Evolutionary conservation across 371 early-diverging fungal species (phyloP).

Genomic region (Nematocida ausubeli): DNA sequence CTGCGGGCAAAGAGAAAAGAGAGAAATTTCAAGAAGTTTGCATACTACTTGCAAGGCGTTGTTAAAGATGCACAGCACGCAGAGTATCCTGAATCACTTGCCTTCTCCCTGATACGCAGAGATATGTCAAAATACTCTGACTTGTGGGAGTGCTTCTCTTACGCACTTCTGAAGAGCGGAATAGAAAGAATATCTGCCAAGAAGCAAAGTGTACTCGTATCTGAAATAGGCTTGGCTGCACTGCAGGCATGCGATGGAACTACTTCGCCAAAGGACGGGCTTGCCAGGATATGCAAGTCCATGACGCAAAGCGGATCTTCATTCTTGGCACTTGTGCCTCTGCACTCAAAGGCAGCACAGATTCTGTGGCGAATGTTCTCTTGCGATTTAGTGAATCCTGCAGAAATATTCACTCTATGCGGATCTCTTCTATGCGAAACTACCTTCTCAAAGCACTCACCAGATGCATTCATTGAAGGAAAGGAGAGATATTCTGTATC

Average conservation of each 20-base stretch:
- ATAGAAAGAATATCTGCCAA: conserved; percentile 40
- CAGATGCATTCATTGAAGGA: background rate
- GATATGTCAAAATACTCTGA: conserved; percentile 53
- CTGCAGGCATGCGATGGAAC: background rate
- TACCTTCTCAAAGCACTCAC: background rate
- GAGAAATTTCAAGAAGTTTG: conserved; percentile 49
- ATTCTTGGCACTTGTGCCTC: conserved; percentile 37
- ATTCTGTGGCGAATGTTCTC: conserved; percentile 19
- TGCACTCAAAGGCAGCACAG: conserved; percentile 11
- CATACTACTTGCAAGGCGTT: conserved; percentile 36
- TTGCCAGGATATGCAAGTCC: background rate
- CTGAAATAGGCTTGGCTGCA: background rate
- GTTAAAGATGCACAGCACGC: background rate
- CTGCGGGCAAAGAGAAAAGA: conserved; percentile 10
- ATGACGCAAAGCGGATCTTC: background rate
- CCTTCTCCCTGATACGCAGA: conserved; percentile 40
- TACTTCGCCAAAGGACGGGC: background rate
- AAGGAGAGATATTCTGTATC: background rate
- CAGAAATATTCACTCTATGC: background rate
- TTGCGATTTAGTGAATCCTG: background rate
- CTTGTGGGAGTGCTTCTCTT: conserved; percentile 54
- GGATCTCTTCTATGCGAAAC: background rate
- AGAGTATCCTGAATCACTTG: conserved; percentile 31
- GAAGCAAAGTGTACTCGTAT: conserved; percentile 12
- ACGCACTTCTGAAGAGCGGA: conserved; percentile 37